Evolutionary conservation across 2,329 filamentous ascomycete species (phyloP), one percentile per base, ranked within the genome.

Genomic region (Aureobasidium sp.): DNA sequence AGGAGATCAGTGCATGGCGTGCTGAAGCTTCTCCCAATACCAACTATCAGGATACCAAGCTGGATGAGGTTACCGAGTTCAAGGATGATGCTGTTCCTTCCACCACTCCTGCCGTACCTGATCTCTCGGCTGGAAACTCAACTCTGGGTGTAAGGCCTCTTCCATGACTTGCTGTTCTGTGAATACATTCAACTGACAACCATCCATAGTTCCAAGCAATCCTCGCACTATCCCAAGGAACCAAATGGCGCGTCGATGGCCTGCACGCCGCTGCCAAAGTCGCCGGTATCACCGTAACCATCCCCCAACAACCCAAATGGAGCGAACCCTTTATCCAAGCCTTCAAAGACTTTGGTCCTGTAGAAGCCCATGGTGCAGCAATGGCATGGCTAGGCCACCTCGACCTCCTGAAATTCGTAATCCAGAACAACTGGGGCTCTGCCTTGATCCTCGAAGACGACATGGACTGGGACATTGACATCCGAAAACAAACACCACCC

Each of bases 401-500:
- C 17, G 68, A 74, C 59, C 63, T 72, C 9, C 64, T 73, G 10
- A 69, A 69, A 52, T 67, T 69, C 58, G 66, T 73, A 32, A 62
- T 73, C 32, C 61, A 67, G 17, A 67, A 67, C 17, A 65, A 61
- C 5, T 62, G 65, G 15, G 67, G 67, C 36, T 69, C 69, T 1
- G 70, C 68, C 5, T 62, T 74, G 13, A 70, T 74, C 56, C 62
- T 74, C 7, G 74, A 76, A 61, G 74, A 76, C 53, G 74, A 76
- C 53, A 70, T 72, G 34, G 75, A 76, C 61, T 76, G 71, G 70
- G 74, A 76, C 61, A 65, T 74, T 6, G 65, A 66, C 3, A 65
- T 77, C 10, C 72, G 71, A 48, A 61, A 67, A 8, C 70, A 74
- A 59, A 70, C 72, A 47, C 44, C 48, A 2, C 59, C 71, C 2